Evolutionary conservation across 345 rosid genomes (phyloP).

Genomic region (Eutrema japonicum): DNA sequence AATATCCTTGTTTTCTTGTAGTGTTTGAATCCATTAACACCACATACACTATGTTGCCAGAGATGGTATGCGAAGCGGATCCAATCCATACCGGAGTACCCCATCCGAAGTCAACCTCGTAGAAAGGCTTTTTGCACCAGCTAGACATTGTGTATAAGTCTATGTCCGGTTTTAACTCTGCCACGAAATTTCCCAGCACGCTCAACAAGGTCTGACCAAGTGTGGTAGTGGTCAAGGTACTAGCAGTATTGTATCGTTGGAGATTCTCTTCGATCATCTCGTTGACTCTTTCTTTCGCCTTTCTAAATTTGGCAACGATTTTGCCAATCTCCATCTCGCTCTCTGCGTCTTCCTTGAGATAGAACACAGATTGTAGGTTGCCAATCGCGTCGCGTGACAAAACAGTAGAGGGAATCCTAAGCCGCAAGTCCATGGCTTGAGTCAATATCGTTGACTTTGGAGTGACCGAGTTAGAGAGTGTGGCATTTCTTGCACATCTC

Average conservation of each 20-base stretch:
- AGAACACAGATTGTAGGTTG: conserved; percentile 17
- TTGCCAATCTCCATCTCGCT: conserved; percentile 22
- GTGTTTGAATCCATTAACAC: conserved; percentile 5
- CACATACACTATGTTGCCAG: neutral
- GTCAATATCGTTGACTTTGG: conserved; percentile 6
- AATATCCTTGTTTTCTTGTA: too few relatives aligned
- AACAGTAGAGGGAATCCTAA: conserved; percentile 23
- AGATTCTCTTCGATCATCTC: conserved; percentile 13
- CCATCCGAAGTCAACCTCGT: conserved; percentile 60
- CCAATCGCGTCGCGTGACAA: conserved; percentile 39
- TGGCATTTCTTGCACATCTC: conserved; percentile 30
- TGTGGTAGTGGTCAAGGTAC: neutral
- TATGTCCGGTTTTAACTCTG: conserved; percentile 14
- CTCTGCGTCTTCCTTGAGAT: conserved; percentile 13
- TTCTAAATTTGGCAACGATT: conserved; percentile 39
- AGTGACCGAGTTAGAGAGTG: neutral
- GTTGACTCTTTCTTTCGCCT: conserved; percentile 18
- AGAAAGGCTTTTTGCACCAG: conserved; percentile 50
- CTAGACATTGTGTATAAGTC: conserved; percentile 44
- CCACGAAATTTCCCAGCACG: neutral
- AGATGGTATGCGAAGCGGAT: neutral
- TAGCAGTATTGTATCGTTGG: neutral
- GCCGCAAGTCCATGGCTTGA: conserved; percentile 50
- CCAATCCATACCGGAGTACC: conserved; percentile 55
- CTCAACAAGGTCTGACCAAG: conserved; percentile 6